Evolutionary conservation across 768 basidiomycete species (phyloP), one percentile per base, ranked within the genome.

Genomic region (Polyporus arcularius): DNA sequence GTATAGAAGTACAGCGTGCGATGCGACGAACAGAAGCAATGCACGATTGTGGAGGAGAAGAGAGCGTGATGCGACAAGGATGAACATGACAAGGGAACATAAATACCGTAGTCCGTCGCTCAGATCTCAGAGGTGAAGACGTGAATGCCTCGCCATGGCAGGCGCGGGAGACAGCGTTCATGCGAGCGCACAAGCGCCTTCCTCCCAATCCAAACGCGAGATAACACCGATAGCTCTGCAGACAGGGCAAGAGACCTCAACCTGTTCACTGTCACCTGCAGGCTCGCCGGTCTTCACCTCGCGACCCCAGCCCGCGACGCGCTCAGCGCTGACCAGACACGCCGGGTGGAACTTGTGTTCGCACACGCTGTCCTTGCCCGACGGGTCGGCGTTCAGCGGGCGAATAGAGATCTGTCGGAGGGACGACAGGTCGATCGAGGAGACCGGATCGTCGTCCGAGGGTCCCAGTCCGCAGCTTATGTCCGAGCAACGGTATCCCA

Each of bases 161-260:
- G 46, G 41, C 41, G 54, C n/a, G 30, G 39, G 56, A 32, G 47
- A 51, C 28, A 53, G 47, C 18, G 16, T 46, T 63, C 49, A 71
- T 43, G 62, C 68, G 39, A 71, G 64, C 47, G 67, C 66, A 61
- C 67, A 65, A 14, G 70, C 81, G 40, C 82, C 82, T 57, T 73
- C 74, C 54, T 81, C 77, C 90, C 90, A 93, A 46, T 88, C 88
- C 14, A 70, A 75, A 69, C 79, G 79, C 39, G 78, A 76, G 18
- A 92, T 79, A 57, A 73, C 77, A 15, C 91, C 91, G n/a, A 78
- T 76, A 41, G 80, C 80, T 50, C 89, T 72, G 67, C 91, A 93
- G 7, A 88, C 81, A 1, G 89, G 86, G 71, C 91, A 92, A 16
- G 83, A 82, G n/a, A 91, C 88, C 69, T 88, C 84, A 0, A 90